Conservation (phyloP, 805 yeast species). For the Monosporozyma servazzii region DNA sequence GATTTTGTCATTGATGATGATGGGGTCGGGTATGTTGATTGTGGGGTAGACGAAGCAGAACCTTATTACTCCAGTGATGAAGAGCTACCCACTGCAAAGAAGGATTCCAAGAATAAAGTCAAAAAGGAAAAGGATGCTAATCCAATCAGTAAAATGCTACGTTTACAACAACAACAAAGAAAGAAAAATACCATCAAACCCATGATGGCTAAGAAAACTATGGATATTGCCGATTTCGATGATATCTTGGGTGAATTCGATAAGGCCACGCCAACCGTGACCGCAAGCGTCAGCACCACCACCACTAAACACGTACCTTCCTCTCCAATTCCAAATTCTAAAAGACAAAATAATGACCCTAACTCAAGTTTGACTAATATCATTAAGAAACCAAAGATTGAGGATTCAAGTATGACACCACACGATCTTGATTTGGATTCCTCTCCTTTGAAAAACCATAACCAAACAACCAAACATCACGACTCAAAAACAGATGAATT, state of each 20-base stretch:
- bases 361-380: not conserved
- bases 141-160: slow-evolving; percentile 38
- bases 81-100: not conserved
- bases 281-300: no score
- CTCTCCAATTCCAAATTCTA: slow-evolving; percentile 3
- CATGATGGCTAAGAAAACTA: slow-evolving; percentile 19
- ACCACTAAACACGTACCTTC: slow-evolving; percentile 5
- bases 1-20: slow-evolving; percentile 92
- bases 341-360: slow-evolving; percentile 1
- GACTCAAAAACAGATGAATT: slow-evolving; percentile 6
- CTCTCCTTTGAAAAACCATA: slow-evolving; percentile 20
- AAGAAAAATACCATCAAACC: slow-evolving; percentile 27
- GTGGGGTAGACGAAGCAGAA: slow-evolving; percentile 79
- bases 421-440: slow-evolving; percentile 14
- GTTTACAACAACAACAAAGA: slow-evolving; percentile 32
- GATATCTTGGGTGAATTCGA: slow-evolving; percentile 54
- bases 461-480: not conserved
- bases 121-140: slow-evolving; percentile 9
- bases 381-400: slow-evolving; percentile 9
- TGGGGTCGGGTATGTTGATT: slow-evolving; percentile 89
- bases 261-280: not conserved
- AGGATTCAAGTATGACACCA: not conserved
- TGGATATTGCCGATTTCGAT: slow-evolving; percentile 46
- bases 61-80: slow-evolving; percentile 53
- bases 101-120: slow-evolving; percentile 16